Conservation (phyloP, 805 yeast genomes). For the Saccharomycopsis sp. region DNA sequence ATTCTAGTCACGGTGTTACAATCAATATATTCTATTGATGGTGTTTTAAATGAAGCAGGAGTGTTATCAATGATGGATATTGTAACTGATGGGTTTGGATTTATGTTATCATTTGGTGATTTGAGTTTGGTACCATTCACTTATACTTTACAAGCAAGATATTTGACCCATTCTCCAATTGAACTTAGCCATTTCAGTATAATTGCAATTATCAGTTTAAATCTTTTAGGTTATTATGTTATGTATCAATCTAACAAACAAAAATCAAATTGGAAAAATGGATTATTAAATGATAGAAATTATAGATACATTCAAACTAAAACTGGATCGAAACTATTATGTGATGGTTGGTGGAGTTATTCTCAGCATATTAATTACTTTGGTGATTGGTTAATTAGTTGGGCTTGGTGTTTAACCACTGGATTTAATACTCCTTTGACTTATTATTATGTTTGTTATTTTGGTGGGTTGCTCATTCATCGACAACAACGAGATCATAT, state of each 20-base stretch:
- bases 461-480: conserved; percentile 75
- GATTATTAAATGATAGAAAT: conserved; percentile 54
- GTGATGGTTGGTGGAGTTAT: conserved; percentile 94
- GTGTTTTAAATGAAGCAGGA: conserved; percentile 87
- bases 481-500: conserved; percentile 89
- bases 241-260: conserved; percentile 82
- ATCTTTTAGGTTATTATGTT: conserved; percentile 63
- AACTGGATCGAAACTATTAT: conserved; percentile 71
- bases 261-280: conserved; percentile 76
- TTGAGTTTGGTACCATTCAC: conserved; percentile 88
- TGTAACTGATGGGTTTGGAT: conserved; percentile 95
- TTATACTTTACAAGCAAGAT: conserved; percentile 81
- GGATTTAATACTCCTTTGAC: conserved; percentile 77
- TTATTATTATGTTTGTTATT: conserved; percentile 79
- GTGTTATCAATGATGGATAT: conserved; percentile 91
- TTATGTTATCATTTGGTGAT: conserved; percentile 94
- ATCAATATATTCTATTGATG: conserved; percentile 80
- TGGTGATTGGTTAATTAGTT: conserved; percentile 91
- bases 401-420: conserved; percentile 90
- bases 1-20: conserved; percentile 63
- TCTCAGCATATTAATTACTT: conserved; percentile 92
- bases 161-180: conserved; percentile 57
- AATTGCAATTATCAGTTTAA: conserved; percentile 40
- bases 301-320: conserved; percentile 64
- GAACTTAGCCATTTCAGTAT: conserved; percentile 38